A percentile compares a stretch with the other conserved stretches of the same genome.
phyloP scores from a whole-genome alignment of 805 yeast genomes.

The Nakazawaea ernobii region DNA sequence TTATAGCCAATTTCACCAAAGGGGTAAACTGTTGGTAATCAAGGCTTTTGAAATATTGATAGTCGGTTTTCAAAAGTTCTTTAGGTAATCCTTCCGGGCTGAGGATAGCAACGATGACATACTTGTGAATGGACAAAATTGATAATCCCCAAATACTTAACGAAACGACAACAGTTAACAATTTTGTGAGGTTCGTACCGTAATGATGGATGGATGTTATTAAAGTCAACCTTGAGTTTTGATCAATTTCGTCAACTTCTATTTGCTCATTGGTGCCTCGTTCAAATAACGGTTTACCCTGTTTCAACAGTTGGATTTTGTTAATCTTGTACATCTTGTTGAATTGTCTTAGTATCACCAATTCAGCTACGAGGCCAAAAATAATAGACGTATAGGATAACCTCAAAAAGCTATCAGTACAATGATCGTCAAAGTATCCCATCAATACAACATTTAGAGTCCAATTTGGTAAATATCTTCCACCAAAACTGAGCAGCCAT shows the following conservation, averaged over 20 bases:
- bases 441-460: neutral
- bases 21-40: neutral
- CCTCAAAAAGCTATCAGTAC: neutral
- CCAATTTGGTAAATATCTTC: constrained; percentile 5
- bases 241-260: neutral
- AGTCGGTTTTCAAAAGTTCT: neutral
- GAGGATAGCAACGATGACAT: neutral
- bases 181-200: neutral
- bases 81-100: neutral
- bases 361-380: constrained; percentile 1
- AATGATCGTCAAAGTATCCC: constrained; percentile 6
- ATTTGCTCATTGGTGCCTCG: neutral
- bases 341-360: neutral
- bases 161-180: neutral
- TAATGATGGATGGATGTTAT: no score
- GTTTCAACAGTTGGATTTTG: neutral
- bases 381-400: constrained; percentile 1
- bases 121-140: neutral
- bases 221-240: neutral
- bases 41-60: neutral
- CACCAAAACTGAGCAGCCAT: neutral
- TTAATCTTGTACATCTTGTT: neutral
- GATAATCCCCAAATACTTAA: neutral
- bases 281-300: neutral
- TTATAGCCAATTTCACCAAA: neutral